These are phyloP conservation scores for Cladorrhinum samala DNA, from an alignment of 495 filamentous ascomycete genomes.

Conservation along the genomic window DNA sequence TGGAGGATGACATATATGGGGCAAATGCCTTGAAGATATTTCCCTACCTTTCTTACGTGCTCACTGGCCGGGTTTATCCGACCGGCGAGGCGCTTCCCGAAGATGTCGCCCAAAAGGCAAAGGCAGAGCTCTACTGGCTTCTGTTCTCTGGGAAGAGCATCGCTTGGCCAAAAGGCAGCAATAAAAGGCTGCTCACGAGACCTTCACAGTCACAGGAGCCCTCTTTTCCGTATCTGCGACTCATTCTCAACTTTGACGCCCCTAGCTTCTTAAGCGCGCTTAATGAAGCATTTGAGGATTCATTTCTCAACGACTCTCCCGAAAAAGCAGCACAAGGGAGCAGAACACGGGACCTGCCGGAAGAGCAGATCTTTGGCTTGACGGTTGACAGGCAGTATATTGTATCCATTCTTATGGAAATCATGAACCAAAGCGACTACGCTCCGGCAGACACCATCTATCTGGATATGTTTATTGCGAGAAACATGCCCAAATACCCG, in stretches of 20 bases:
- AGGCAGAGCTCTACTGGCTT: constrained; percentile 84
- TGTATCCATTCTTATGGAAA: constrained; percentile 78
- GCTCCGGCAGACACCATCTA: constrained; percentile 80
- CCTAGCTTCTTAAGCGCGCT: constrained; percentile 90
- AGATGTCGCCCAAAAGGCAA: constrained; percentile 62
- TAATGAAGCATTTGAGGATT: constrained; percentile 95
- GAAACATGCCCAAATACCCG: constrained; percentile 92
- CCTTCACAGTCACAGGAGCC: constrained; percentile 47
- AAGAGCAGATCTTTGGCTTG: constrained; percentile 59
- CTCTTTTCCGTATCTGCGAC: constrained; percentile 73
- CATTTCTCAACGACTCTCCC: constrained; percentile 75
- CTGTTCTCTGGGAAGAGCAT: constrained; percentile 77
- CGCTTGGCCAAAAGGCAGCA: constrained; percentile 54
- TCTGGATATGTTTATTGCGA: constrained; percentile 95
- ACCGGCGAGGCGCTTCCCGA: constrained; percentile 70
- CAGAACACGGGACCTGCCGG: constrained; percentile 42
- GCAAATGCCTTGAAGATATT: constrained; percentile 85
- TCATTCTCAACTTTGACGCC: constrained; percentile 81
- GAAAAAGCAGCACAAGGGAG: constrained; percentile 51
- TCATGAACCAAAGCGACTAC: constrained; percentile 72
- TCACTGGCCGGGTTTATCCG: constrained; percentile 87
- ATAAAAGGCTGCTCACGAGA: constrained; percentile 49
- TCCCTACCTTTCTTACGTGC: constrained; percentile 86
- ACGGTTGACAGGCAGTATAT: constrained; percentile 87
- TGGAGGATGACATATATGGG: constrained; percentile 45